A percentile compares a stretch with the other conserved stretches of the same genome.
Conservation (phyloP, 2,329 filamentous ascomycete species). For the Elsinoe australis region DNA sequence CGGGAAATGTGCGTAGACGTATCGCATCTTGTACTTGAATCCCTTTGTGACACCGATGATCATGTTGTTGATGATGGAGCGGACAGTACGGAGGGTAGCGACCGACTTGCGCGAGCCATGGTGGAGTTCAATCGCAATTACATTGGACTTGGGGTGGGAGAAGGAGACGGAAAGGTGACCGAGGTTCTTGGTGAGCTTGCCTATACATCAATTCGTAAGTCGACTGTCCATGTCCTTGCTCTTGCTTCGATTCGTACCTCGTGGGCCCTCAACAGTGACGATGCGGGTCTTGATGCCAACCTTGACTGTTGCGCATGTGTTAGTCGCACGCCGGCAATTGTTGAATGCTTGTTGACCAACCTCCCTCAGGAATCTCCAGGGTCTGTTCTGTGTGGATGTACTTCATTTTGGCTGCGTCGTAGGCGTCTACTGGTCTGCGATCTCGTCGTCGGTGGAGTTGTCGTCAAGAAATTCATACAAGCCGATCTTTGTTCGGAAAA, state of each 20-base stretch:
- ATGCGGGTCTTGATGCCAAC: slow-evolving; percentile 93
- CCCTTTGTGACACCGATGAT: slow-evolving; percentile 97
- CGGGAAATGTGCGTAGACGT: slow-evolving; percentile 99
- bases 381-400: slow-evolving; percentile 99
- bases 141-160: slow-evolving; percentile 72
- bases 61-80: slow-evolving; percentile 97
- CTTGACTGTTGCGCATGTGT: slow-evolving; percentile 61
- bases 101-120: slow-evolving; percentile 97
- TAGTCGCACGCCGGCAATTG: slow-evolving; percentile 22
- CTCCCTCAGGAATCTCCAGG: slow-evolving; percentile 91
- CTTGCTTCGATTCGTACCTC: slow-evolving; percentile 51
- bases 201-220: slow-evolving; percentile 39
- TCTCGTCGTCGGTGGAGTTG: slow-evolving; percentile 1
- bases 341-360: slow-evolving; percentile 53
- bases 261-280: slow-evolving; percentile 94
- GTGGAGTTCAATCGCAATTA: slow-evolving; percentile 97
- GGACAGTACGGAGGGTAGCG: slow-evolving; percentile 94
- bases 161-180: slow-evolving; percentile 96
- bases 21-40: slow-evolving; percentile 99
- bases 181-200: slow-evolving; percentile 95
- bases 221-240: slow-evolving; percentile 15
- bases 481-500: slow-evolving; percentile 5
- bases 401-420: slow-evolving; percentile 70
- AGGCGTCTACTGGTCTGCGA: slow-evolving; percentile 16
- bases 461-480: neutral